Base-by-base conservation (phyloP, 352 stramenopile species). In the Phytopythium kandeliae region DNA sequence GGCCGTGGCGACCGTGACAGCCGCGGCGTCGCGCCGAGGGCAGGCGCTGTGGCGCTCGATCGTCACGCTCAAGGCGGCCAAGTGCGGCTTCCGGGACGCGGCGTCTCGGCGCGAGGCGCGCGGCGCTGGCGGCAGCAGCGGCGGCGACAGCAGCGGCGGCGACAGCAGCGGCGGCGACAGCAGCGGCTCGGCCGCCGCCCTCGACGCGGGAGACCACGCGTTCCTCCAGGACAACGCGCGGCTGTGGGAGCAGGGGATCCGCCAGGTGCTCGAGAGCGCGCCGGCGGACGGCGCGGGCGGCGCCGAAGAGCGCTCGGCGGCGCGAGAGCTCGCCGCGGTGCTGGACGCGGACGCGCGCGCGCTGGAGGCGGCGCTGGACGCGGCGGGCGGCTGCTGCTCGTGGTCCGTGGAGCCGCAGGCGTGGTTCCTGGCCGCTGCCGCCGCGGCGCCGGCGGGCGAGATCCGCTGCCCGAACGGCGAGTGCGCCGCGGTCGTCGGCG, bases 371-470 rank as follows among this genome's bases (percentile, higher is more conserved):
- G 52, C 63, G 21, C 43, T 78, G 34, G 16, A 51, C 6, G 54
- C 43, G 9, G 36, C 69, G 48, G 60, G 59, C 24, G 44, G 43
- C 30, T 81, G 69, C 38, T 55, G 65, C 0, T 57, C 77, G 53
- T 80, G 71, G 64, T 76, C 71, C 49, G 52, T 86, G 15, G 74
- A 86, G 30, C 71, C 74, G 21, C 69, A 75, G 47, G 8, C 51
- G 24, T 86, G 74, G 74, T 65, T 73, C 31, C 43, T 79, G 21
- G 58, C 64, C 13, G 47, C 66, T 43, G 52, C 66, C 4, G 37
- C 24, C 24, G 28, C 51, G 28, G 37, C 42, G 11, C 33, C 54
- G 15, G 55, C 64, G 13, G 74, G 74, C 8, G 22, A 50, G 40
- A 68, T 86, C 45, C 52, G 51, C 25, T 86, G 74, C 57, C 71